phyloP scores from a whole-genome alignment of 345 rosid genomes.

The Murraya koenigii region DNA sequence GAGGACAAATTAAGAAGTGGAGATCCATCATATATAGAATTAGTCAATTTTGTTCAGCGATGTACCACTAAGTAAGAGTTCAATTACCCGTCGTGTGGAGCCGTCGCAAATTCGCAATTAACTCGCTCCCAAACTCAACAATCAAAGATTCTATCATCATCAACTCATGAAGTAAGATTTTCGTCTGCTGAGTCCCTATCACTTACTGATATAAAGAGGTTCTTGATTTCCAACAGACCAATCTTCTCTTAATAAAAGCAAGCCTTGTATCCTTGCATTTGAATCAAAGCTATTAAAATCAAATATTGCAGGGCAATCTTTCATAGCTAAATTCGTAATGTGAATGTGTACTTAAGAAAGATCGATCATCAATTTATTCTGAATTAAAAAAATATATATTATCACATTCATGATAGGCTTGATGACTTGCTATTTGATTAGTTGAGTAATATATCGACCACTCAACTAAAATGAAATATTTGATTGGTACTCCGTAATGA shows the following conservation, averaged over 20 bases:
- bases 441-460: no score
- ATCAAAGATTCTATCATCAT: not conserved
- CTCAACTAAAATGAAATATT: no score
- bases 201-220: not conserved
- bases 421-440: no score
- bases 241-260: conserved; percentile 15
- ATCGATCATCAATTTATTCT: no score
- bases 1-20: not conserved
- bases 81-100: not conserved
- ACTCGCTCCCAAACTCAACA: conserved; percentile 5
- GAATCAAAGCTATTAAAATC: no score
- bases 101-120: not conserved
- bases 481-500: no score
- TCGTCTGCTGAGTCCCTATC: not conserved
- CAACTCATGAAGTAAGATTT: conserved; percentile 4
- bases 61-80: not conserved
- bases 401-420: no score
- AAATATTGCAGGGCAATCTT: no score
- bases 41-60: no score
- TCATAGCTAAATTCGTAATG: no score
- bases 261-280: not conserved
- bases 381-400: no score
- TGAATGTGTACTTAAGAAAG: no score
- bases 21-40: not conserved
- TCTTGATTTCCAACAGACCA: conserved; percentile 24